These are phyloP conservation scores for Aspergillus texensis DNA, from an alignment of 2,329 filamentous ascomycete species.

Conservation along the genomic window DNA sequence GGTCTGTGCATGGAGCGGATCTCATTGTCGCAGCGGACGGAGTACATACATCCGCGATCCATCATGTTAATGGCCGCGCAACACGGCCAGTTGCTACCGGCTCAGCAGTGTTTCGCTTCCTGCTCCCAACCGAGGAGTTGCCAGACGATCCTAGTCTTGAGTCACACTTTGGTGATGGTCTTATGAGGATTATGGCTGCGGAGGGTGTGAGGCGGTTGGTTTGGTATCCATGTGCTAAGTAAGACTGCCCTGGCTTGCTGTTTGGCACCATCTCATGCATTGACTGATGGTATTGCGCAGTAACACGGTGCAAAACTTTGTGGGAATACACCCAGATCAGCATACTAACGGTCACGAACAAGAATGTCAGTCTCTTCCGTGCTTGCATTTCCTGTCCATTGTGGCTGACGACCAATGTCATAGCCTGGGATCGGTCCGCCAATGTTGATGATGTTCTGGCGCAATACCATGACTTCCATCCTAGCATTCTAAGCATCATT, in stretches of 20 bases:
- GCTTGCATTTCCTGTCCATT: neutral
- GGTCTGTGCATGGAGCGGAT: neutral
- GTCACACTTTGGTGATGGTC: neutral
- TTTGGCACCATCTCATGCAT: neutral
- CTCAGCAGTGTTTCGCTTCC: neutral
- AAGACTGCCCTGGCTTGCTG: neutral
- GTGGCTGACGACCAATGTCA: neutral
- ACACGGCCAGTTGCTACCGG: neutral
- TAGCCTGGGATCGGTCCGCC: neutral
- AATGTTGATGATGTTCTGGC: neutral
- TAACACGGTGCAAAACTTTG: neutral
- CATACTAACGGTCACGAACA: neutral
- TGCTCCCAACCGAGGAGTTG: neutral
- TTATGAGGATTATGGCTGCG: neutral
- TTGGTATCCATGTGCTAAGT: neutral
- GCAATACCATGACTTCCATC: neutral
- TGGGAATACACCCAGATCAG: neutral
- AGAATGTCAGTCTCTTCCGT: neutral
- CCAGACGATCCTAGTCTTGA: neutral
- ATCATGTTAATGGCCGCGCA: neutral
- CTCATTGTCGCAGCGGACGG: neutral
- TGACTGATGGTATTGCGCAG: neutral
- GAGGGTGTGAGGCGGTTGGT: neutral
- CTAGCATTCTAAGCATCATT: neutral
- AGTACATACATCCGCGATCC: neutral